These are phyloP conservation scores for Colletotrichum echinochloae DNA, from an alignment of 2,329 filamentous ascomycete species.

Conservation along the genomic window DNA sequence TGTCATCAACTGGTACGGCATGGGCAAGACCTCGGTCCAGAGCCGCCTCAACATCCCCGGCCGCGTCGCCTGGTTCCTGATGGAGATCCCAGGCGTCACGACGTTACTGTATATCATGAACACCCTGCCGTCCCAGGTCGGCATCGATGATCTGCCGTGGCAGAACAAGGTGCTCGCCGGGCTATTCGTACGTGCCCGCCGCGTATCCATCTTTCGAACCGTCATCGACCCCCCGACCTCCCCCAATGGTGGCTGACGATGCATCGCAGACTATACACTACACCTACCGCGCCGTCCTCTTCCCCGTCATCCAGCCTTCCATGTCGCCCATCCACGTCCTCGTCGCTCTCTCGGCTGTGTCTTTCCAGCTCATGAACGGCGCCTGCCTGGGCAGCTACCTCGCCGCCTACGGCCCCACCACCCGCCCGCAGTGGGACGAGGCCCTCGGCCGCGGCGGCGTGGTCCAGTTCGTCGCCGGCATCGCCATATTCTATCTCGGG, in stretches of 20 bases:
- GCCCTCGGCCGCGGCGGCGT: slow-evolving; percentile 53
- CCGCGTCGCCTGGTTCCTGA: slow-evolving; percentile 85
- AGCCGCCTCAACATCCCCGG: slow-evolving; percentile 89
- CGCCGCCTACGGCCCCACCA: slow-evolving; percentile 80
- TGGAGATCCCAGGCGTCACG: slow-evolving; percentile 85
- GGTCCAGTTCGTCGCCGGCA: slow-evolving; percentile 69
- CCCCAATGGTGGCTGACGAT: slow-evolving; percentile 4
- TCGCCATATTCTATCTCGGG: slow-evolving; percentile 81
- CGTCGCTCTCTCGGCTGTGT: slow-evolving; percentile 72
- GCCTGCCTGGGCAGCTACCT: slow-evolving; percentile 84
- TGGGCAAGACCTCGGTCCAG: slow-evolving; percentile 87
- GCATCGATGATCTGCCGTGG: slow-evolving; percentile 74
- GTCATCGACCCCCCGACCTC: too few relatives aligned
- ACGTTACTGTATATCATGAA: slow-evolving; percentile 84
- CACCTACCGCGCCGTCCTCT: slow-evolving; percentile 86
- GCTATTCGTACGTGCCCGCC: slow-evolving; percentile 64
- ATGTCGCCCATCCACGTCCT: slow-evolving; percentile 89
- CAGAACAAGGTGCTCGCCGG: slow-evolving; percentile 81
- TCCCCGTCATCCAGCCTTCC: slow-evolving; percentile 85
- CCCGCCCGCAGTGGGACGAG: slow-evolving; percentile 61
- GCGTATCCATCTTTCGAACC: background rate
- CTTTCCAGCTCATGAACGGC: slow-evolving; percentile 86
- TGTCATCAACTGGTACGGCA: slow-evolving; percentile 83
- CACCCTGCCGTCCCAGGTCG: slow-evolving; percentile 70
- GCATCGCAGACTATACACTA: slow-evolving; percentile 81